Evolutionary conservation across 2,329 filamentous ascomycete species (phyloP), one percentile per base, ranked within the genome.

Genomic region (Thelonectria olida): DNA sequence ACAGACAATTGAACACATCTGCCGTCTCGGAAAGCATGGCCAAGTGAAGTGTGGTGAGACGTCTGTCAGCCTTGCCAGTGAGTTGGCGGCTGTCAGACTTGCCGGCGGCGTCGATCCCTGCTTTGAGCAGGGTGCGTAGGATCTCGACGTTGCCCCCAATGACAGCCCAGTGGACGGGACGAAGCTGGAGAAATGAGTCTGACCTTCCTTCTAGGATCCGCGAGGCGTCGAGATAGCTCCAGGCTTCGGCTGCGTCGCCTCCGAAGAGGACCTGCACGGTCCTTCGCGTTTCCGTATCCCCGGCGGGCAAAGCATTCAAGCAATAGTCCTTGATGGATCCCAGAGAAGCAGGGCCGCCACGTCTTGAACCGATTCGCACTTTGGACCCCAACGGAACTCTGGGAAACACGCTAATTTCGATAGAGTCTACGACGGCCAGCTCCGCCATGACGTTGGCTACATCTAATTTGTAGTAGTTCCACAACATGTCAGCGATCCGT

Each of bases 91-190:
- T n/a, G n/a, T 54, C 41, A 5, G 52, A 45, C 28, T 47, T 54
- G n/a, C 52, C 41, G 20, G 47, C 25, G 13, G 41, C 55, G 20
- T 62, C 34, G 7, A 59, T 13, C 19, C 60, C 27, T 19, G 50
- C 27, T 17, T 47, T 41, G 23, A 62, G 22, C n/a, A 62, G 15
- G n/a, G 58, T 51, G 17, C 31, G 42, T 34, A 62, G 42, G 41
- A 62, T 25, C 25, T 54, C 44, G n/a, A 39, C 38, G 28, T 59
- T 34, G 20, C 58, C 54, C 19, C 52, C 27, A 41, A 62, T 42
- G 5, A 62, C 22, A 50, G 55, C 51, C 51, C 51, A 54, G 23
- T 59, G 49, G 42, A 59, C 44, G 12, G 52, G 56, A 5, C 27
- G 51, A 23, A 54, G 39, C 10, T 42, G 51, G 13, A 54, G 51